These are phyloP conservation scores for Xylariales sp. DNA, from an alignment of 2,329 filamentous ascomycete species.

Conservation along the genomic window DNA sequence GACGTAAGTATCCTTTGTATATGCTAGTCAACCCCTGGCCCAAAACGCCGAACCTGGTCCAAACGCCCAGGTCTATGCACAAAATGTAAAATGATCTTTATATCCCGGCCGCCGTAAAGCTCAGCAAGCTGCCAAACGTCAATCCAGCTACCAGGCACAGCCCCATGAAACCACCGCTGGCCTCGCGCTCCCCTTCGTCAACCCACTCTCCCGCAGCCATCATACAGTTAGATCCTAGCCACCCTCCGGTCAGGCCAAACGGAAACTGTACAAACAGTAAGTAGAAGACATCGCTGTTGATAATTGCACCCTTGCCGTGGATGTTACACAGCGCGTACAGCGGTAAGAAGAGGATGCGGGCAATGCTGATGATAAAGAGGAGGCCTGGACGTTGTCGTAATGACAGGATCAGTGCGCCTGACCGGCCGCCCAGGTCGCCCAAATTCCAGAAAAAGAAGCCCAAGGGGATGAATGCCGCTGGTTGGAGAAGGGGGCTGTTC, in stretches of 20 bases:
- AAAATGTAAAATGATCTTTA: no score
- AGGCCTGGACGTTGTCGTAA: conserved; percentile 56
- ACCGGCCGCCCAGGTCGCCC: conserved; percentile 76
- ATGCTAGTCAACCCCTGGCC: no score
- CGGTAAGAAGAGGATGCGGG: conserved; percentile 69
- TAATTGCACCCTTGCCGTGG: conserved; percentile 64
- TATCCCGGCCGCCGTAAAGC: conserved; percentile 65
- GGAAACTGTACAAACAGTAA: conserved; percentile 75
- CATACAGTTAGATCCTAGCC: conserved; percentile 83
- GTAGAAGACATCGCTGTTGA: conserved; percentile 85
- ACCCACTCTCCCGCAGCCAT: conserved; percentile 84
- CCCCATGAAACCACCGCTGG: conserved; percentile 91
- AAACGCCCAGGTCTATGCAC: no score
- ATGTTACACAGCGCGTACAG: conserved; percentile 91
- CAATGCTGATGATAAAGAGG: conserved; percentile 64
- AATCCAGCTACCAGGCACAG: conserved; percentile 82
- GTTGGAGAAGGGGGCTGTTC: conserved; percentile 59
- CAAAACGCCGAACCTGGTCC: no score
- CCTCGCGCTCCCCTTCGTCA: conserved; percentile 76
- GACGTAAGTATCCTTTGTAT: no score
- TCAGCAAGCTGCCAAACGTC: conserved; percentile 80
- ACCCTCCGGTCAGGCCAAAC: conserved; percentile 85
- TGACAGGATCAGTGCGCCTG: conserved; percentile 55
- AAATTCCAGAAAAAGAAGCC: conserved; percentile 92
- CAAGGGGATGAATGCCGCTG: conserved; percentile 80